Evolutionary conservation across 2,329 filamentous ascomycete species (phyloP), one percentile per base, ranked within the genome.

Genomic region (Colletotrichum incanum): DNA sequence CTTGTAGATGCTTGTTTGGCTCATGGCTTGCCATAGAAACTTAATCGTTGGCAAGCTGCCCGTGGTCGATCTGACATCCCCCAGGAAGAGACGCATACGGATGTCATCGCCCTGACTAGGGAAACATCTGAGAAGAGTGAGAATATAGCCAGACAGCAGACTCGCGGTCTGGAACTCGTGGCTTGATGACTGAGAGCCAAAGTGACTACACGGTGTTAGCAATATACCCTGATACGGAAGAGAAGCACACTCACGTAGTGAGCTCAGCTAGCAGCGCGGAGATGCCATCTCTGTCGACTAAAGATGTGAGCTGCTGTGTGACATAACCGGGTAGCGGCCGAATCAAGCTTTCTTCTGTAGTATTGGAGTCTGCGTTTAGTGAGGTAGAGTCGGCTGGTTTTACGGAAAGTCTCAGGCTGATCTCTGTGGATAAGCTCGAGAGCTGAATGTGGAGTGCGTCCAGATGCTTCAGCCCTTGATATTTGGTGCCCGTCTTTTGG

Each of bases 81-180:
- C 93, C 50, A 96, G 87, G 78, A 96, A 98, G 0, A 98, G 86
- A 84, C 94, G 96, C 94, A 98, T 97, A 28, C 95, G 92, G 72
- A 98, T 97, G 71, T 98, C 95, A 78, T 98, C 95, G 4, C 92
- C 92, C 71, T 91, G 89, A 8, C 87, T 85, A 11, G 96, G 95
- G 75, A 98, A 98, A 76, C 95, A 95, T 71, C 93, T 90, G 5
- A 98, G 85, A 3, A 99, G 84, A 0, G 94, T 95, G 49, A 98
- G 86, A 3, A 95, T 94, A 79, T 98, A 98, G 37, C 93, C 94
- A 16, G 96, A 94, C 49, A 98, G 85, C 16, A 94, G 84, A 75
- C 92, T 93, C 2, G 73, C 64, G 6, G 78, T 79, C 26, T 79
- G 77, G n/a, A 79, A 76, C 14, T 80, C 78, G 50, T 79, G 76